phyloP scores from a whole-genome alignment of 257 asterid species.

The Solanum piurae region DNA sequence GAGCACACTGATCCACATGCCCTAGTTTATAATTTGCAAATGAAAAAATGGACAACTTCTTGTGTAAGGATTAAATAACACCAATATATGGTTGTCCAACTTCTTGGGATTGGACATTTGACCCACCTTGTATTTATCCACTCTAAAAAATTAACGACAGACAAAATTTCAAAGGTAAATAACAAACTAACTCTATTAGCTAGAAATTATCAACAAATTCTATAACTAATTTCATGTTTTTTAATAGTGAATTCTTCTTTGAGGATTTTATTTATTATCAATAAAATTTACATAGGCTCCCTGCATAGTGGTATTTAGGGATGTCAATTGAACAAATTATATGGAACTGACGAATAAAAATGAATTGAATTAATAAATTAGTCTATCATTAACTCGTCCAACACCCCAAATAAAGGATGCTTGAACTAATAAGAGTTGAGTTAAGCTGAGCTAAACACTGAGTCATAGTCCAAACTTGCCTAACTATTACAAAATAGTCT shows the following conservation, averaged over 20 bases:
- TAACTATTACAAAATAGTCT: neutral
- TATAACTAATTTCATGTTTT: too few relatives aligned
- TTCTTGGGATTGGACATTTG: neutral
- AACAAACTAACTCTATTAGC: too few relatives aligned
- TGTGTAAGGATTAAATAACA: neutral
- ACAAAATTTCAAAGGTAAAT: too few relatives aligned
- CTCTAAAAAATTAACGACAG: too few relatives aligned
- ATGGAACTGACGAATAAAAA: neutral
- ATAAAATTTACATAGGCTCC: neutral
- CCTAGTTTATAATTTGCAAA: neutral
- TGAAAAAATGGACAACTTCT: neutral
- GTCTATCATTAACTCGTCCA: neutral
- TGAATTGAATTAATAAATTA: neutral
- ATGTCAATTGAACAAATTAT: neutral
- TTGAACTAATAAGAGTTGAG: neutral
- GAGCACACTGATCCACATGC: neutral
- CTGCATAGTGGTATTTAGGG: neutral
- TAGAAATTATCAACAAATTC: too few relatives aligned
- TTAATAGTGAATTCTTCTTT: too few relatives aligned
- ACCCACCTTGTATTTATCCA: neutral
- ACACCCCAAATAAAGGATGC: neutral
- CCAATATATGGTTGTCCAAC: neutral
- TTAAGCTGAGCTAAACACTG: neutral
- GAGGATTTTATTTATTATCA: neutral
- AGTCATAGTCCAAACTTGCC: neutral